Conservation (phyloP, 1,284 basidiomycete species). For the Ceraceosorus bombacis region DNA sequence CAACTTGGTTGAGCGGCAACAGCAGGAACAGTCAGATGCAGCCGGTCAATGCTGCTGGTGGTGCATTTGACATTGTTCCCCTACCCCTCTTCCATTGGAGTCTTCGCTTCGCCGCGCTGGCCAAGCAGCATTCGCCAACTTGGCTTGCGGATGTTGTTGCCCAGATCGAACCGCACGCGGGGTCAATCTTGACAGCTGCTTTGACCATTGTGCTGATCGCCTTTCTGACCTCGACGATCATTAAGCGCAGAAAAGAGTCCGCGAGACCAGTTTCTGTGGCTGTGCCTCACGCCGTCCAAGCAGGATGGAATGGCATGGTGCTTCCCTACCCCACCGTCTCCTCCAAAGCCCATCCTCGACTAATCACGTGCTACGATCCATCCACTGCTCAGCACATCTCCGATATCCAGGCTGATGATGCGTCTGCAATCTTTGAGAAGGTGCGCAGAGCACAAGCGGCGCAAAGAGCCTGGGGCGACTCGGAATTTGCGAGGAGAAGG, state of each 20-base stretch:
- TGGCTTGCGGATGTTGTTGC: too few species aligned
- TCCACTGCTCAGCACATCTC: slow-evolving; percentile 71
- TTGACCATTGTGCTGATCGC: too few species aligned
- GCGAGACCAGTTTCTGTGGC: slow-evolving; percentile 15
- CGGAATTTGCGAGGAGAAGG: slow-evolving; percentile 67
- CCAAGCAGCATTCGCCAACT: too few species aligned
- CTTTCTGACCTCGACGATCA: too few species aligned
- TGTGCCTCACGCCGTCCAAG: slow-evolving; percentile 20
- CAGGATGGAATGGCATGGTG: slow-evolving; percentile 27
- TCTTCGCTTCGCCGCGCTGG: too few species aligned
- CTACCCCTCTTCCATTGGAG: too few species aligned
- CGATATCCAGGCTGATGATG: slow-evolving; percentile 63
- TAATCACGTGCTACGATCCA: slow-evolving; percentile 83
- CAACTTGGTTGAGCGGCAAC: too few species aligned
- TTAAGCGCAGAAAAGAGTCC: neutral
- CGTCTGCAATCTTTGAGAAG: slow-evolving; percentile 62
- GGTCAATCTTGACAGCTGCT: too few species aligned
- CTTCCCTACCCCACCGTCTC: slow-evolving; percentile 18
- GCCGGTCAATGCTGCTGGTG: too few species aligned
- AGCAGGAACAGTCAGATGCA: too few species aligned
- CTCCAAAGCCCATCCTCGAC: slow-evolving; percentile 40
- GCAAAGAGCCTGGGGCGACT: slow-evolving; percentile 64
- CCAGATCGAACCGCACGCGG: too few species aligned
- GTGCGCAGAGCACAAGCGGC: slow-evolving; percentile 63
- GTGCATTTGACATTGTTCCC: too few species aligned